Conservation (phyloP, 192 early-diverging fungal genomes). For the Diversispora epigaea region DNA sequence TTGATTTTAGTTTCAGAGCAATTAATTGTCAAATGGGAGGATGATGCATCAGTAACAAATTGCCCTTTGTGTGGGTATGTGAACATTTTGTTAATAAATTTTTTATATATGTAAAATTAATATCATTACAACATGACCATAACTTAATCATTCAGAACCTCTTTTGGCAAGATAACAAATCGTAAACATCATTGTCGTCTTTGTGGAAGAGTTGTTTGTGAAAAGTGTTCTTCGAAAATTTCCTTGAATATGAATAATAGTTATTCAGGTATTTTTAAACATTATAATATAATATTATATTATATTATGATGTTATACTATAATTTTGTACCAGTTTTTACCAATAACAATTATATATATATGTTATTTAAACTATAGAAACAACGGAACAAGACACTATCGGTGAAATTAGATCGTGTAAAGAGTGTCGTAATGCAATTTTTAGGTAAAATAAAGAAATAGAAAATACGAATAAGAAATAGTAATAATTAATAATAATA, state of each 20-base stretch:
- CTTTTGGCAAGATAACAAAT: conserved; percentile 55
- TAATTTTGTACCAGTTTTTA: not conserved
- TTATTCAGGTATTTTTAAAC: conserved; percentile 39
- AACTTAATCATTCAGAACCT: conserved; percentile 26
- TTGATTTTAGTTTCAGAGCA: conserved; percentile 40
- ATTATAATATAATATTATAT: not conserved
- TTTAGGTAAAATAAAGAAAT: conserved; percentile 44
- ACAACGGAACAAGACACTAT: conserved; percentile 46
- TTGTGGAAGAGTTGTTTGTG: conserved; percentile 67
- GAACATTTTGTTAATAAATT: not conserved
- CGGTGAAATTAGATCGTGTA: conserved; percentile 58
- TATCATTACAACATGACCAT: not conserved
- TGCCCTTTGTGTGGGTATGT: conserved; percentile 51
- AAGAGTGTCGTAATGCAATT: conserved; percentile 57
- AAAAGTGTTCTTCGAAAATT: conserved; percentile 55
- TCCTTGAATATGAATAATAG: conserved; percentile 42
- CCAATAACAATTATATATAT: not conserved
- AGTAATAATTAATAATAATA: no score
- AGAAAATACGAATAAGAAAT: not conserved
- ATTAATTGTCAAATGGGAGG: conserved; percentile 50
- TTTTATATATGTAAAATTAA: not conserved
- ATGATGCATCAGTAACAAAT: conserved; percentile 41
- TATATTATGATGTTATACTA: no score
- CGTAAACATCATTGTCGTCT: conserved; percentile 74
- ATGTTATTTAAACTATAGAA: conserved; percentile 31